Evolutionary conservation across 179 eudicot genomes (phyloP).

Genomic region (Patellifolia procumbens): DNA sequence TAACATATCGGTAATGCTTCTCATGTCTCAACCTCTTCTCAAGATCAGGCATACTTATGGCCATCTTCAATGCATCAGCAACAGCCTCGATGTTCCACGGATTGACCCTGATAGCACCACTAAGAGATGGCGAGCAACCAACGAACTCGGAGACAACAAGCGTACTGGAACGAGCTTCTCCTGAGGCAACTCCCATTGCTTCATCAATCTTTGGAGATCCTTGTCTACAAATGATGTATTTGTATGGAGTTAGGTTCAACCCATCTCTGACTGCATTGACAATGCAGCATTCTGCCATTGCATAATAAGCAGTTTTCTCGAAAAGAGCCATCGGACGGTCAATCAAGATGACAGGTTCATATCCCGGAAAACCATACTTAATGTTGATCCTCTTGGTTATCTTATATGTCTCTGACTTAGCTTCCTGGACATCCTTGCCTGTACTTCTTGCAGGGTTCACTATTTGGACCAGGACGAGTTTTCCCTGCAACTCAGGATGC

Average conservation of each 20-base stretch:
- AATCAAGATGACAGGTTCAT: conserved; percentile 40
- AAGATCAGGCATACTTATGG: conserved; percentile 28
- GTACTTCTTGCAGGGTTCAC: conserved; percentile 49
- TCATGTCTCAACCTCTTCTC: conserved; percentile 42
- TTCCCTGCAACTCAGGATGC: conserved; percentile 28
- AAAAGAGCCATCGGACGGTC: conserved; percentile 36
- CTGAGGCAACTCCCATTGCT: conserved; percentile 32
- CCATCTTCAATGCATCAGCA: conserved; percentile 38
- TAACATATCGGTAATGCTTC: conserved; percentile 45
- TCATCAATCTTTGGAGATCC: conserved; percentile 37
- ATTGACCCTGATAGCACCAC: conserved; percentile 49
- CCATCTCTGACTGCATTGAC: conserved; percentile 55
- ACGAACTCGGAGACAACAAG: conserved; percentile 49
- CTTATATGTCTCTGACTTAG: conserved; percentile 35
- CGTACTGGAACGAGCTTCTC: conserved; percentile 38
- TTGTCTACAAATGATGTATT: conserved; percentile 46
- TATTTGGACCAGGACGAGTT: conserved; percentile 41
- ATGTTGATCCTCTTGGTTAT: conserved; percentile 36
- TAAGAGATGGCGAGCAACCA: conserved; percentile 52
- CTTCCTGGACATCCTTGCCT: conserved; percentile 47
- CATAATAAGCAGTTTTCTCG: conserved; percentile 46
- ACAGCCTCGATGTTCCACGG: conserved; percentile 50
- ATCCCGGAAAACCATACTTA: conserved; percentile 31
- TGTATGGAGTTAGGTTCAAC: conserved; percentile 44
- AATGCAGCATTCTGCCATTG: conserved; percentile 50